Evolutionary conservation across 2,329 filamentous ascomycete genomes (phyloP).

Genomic region (Alternaria hordeiaustralica): DNA sequence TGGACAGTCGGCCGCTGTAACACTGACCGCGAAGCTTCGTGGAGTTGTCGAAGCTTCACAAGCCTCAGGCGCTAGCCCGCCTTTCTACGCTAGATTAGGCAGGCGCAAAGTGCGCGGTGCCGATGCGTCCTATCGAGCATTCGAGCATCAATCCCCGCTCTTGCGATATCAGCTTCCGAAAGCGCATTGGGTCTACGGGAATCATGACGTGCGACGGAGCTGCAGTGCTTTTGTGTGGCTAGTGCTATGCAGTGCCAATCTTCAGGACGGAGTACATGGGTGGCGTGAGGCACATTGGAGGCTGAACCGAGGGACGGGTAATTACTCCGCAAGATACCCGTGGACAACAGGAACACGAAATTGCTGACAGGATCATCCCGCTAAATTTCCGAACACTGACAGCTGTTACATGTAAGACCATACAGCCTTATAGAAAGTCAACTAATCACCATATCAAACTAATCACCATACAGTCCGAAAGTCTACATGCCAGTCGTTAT

Average conservation of each 20-base stretch:
- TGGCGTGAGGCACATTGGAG: not conserved
- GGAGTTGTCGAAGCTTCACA: conserved; percentile 3
- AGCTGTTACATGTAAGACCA: not conserved
- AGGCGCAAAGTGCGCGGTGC: not conserved
- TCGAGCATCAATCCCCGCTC: not conserved
- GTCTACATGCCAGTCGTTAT: not conserved
- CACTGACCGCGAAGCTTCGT: not conserved
- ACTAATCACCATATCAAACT: not conserved
- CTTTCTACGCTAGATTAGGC: conserved; percentile 3
- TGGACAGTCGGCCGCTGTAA: not conserved
- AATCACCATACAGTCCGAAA: not conserved
- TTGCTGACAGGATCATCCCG: not conserved
- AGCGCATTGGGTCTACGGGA: not conserved
- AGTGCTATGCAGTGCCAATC: not conserved
- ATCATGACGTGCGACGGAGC: not conserved
- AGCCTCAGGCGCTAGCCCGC: not conserved
- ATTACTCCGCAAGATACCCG: not conserved
- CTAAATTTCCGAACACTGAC: not conserved
- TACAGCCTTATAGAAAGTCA: not conserved
- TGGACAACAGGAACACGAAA: not conserved
- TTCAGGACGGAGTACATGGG: not conserved
- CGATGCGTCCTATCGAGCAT: not conserved
- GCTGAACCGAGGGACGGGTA: not conserved
- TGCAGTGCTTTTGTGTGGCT: not conserved
- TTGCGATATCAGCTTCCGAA: not conserved